Conservation (phyloP, 345 rosid genomes). For the Populus pruinosa region DNA sequence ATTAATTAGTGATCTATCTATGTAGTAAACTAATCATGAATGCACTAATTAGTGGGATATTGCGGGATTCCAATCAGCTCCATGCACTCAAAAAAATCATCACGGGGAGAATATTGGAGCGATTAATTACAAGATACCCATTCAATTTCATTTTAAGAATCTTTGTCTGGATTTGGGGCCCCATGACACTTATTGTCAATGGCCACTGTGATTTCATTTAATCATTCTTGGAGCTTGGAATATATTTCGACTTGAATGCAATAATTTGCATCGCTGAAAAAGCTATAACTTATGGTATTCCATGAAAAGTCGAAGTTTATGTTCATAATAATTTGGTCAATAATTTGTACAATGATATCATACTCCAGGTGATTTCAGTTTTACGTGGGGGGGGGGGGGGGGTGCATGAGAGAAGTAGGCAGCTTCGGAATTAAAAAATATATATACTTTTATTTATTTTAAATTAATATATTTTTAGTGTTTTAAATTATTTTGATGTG, state of each 20-base stretch:
- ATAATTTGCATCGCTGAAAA: neutral
- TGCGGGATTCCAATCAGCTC: neutral
- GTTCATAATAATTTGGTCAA: neutral
- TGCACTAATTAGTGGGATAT: neutral
- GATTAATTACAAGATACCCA: neutral
- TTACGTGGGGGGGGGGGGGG: neutral
- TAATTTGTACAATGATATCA: neutral
- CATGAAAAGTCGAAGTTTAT: neutral
- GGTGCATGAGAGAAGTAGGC: neutral
- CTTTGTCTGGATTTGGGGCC: neutral
- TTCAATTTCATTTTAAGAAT: neutral
- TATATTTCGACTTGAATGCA: neutral
- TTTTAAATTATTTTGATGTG: no score
- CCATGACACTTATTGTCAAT: neutral
- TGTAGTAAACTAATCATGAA: neutral
- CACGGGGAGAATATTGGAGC: neutral
- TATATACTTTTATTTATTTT: no score
- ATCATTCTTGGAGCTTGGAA: neutral
- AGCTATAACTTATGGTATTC: neutral
- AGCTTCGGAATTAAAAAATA: no score
- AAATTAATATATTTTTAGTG: no score
- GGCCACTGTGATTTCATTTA: neutral
- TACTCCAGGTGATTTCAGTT: neutral
- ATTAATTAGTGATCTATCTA: neutral
- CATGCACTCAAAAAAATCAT: neutral